Conservation (phyloP, 192 early-diverging fungal genomes). For the Coemansia sp. region DNA sequence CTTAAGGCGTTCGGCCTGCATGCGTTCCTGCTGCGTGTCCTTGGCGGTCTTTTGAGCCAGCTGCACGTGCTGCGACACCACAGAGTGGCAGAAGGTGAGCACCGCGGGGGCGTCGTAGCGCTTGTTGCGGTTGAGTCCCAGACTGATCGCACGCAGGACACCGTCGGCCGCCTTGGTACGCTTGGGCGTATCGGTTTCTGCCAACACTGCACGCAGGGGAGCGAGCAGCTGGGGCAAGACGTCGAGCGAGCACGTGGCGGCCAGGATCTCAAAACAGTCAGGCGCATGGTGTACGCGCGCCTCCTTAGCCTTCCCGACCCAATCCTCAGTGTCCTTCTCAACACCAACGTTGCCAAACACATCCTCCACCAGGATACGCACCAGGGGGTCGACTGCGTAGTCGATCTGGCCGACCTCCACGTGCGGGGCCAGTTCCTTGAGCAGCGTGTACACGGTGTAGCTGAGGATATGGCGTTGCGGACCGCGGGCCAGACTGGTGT, state of each 20-base stretch:
- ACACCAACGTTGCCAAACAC: constrained; percentile 88
- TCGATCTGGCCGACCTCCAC: constrained; percentile 72
- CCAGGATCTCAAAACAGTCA: constrained; percentile 84
- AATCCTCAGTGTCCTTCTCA: constrained; percentile 89
- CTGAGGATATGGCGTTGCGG: constrained; percentile 94
- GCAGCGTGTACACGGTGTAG: constrained; percentile 83
- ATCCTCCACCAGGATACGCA: constrained; percentile 78
- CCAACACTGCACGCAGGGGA: constrained; percentile 85
- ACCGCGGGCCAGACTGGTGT: constrained; percentile 72
- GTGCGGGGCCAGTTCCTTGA: constrained; percentile 63
- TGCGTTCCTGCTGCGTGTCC: constrained; percentile 53
- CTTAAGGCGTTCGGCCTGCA: constrained; percentile 58
- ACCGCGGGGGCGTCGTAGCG: constrained; percentile 63
- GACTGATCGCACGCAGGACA: constrained; percentile 68
- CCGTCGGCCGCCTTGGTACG: constrained; percentile 76
- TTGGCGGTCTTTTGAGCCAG: constrained; percentile 60
- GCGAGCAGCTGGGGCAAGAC: constrained; percentile 69
- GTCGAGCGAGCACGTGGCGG: constrained; percentile 65
- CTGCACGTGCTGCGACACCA: constrained; percentile 84
- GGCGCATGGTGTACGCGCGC: constrained; percentile 80
- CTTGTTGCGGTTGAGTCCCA: constrained; percentile 78
- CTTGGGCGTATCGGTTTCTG: constrained; percentile 76
- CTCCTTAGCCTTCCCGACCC: constrained; percentile 87
- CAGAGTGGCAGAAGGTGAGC: constrained; percentile 77
- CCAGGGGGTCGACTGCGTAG: constrained; percentile 67